Evolutionary conservation across 805 yeast species (phyloP).

Genomic region (Metahyphopichia silvanorum): DNA sequence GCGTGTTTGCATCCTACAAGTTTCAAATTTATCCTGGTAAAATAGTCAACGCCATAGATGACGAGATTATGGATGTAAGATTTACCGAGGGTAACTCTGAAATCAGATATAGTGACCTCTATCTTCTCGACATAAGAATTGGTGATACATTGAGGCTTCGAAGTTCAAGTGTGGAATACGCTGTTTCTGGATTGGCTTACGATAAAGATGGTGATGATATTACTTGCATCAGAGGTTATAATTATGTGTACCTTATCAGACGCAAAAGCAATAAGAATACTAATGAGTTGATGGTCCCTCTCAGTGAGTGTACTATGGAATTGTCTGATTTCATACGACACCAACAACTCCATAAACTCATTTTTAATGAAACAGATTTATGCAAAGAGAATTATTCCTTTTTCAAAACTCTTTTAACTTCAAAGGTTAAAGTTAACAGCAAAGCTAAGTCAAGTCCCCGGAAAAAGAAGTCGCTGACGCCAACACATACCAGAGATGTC

Average conservation of each 20-base stretch:
- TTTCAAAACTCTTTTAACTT: neutral
- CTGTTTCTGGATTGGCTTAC: conserved; percentile 43
- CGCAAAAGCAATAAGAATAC: conserved; percentile 7
- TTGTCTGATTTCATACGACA: conserved; percentile 36
- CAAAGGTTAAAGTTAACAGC: neutral
- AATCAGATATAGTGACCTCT: conserved; percentile 36
- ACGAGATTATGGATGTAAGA: conserved; percentile 30
- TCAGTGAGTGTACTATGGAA: conserved; percentile 38
- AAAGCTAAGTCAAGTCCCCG: neutral
- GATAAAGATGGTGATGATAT: conserved; percentile 23
- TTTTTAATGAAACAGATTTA: conserved; percentile 16
- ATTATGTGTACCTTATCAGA: conserved; percentile 39
- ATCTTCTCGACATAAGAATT: conserved; percentile 50
- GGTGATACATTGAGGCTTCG: conserved; percentile 51
- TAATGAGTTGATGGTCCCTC: conserved; percentile 18
- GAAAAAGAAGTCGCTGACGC: neutral
- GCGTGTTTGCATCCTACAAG: conserved; percentile 55
- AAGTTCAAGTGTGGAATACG: conserved; percentile 25
- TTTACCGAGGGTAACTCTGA: conserved; percentile 37
- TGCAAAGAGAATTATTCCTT: conserved; percentile 9
- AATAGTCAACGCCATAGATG: conserved; percentile 20
- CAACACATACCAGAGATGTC: neutral
- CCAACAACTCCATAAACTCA: conserved; percentile 27
- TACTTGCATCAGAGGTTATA: conserved; percentile 61
- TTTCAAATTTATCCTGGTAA: conserved; percentile 51